These are phyloP conservation scores for Geotrichum macrosporum DNA, from an alignment of 1,139 yeast species.

Conservation along the genomic window DNA sequence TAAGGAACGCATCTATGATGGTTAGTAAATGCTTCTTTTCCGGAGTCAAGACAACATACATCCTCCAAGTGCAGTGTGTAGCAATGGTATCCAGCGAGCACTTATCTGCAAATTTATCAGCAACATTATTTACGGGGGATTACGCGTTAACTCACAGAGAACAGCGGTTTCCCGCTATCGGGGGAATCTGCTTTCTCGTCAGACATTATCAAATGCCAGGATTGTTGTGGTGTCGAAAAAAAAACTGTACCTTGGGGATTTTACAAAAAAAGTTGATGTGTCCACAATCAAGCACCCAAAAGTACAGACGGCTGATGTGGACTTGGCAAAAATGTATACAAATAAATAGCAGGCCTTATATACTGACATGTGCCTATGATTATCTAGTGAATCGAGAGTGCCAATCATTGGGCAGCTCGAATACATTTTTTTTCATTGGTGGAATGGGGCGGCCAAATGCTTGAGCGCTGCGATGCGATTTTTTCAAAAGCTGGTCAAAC, in stretches of 20 bases:
- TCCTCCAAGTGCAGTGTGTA: conserved; percentile 18
- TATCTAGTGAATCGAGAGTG: conserved; percentile 13
- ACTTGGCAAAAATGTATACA: too few species aligned
- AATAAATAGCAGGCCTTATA: too few species aligned
- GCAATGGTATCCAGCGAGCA: conserved; percentile 16
- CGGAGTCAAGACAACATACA: conserved; percentile 2
- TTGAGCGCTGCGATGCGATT: conserved; percentile 23
- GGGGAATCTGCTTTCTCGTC: conserved; percentile 2
- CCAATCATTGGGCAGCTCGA: conserved; percentile 85
- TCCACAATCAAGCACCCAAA: conserved; percentile 37
- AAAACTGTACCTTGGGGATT: too few species aligned
- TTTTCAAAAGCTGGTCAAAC: conserved; percentile 26
- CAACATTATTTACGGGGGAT: too few species aligned
- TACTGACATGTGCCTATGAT: background rate
- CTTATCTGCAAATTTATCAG: too few species aligned
- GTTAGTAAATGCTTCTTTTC: background rate
- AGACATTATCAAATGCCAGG: background rate
- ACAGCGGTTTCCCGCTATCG: conserved; percentile 6
- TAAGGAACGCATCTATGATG: conserved; percentile 6
- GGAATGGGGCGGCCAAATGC: conserved; percentile 31
- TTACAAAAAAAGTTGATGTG: too few species aligned
- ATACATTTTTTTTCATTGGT: conserved; percentile 56
- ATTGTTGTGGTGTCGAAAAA: background rate
- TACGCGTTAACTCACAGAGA: conserved; percentile 7
- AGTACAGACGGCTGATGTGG: too few species aligned